Percentiles rank a stretch among this genome's conserved stretches.
phyloP scores from a whole-genome alignment of 1,284 basidiomycete species.

The Trametes hirsuta region DNA sequence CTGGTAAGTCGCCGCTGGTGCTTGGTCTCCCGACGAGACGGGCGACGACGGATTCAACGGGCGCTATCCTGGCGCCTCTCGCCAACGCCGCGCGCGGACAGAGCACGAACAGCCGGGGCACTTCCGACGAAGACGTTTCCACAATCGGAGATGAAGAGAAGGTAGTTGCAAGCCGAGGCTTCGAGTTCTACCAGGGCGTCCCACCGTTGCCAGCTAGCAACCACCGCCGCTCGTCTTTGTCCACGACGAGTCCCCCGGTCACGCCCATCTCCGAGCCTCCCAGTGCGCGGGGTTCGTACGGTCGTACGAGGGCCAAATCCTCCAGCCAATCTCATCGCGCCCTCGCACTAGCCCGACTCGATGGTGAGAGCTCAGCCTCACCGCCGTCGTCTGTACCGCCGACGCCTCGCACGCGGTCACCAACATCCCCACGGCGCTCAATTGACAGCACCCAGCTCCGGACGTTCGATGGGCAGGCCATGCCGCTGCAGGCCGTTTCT shows the following conservation, averaged over 20 bases:
- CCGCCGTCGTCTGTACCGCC: conserved; percentile 6
- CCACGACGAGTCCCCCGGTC: conserved; percentile 12
- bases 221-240: conserved; percentile 17
- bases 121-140: conserved; percentile 31
- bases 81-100: conserved; percentile 18
- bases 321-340: conserved; percentile 29
- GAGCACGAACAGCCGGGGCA: conserved; percentile 15
- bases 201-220: conserved; percentile 18
- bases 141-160: conserved; percentile 30
- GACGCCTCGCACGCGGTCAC: conserved; percentile 12
- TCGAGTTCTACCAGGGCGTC: conserved; percentile 22
- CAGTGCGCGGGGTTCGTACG: conserved; percentile 10
- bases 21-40: conserved; percentile 8
- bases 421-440: conserved; percentile 19
- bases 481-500: conserved; percentile 5
- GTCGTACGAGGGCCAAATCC: conserved; percentile 19
- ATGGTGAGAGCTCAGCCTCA: conserved; percentile 9
- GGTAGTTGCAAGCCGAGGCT: neutral
- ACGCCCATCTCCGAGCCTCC: conserved; percentile 11
- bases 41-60: conserved; percentile 19
- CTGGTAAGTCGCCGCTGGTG: conserved; percentile 6
- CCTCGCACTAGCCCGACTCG: conserved; percentile 30
- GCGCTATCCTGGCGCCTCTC: conserved; percentile 19
- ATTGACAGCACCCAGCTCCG: conserved; percentile 14
- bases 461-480: conserved; percentile 6